Conservation (phyloP, 2,329 filamentous ascomycete species). For the Cyphellophora attinorum region DNA sequence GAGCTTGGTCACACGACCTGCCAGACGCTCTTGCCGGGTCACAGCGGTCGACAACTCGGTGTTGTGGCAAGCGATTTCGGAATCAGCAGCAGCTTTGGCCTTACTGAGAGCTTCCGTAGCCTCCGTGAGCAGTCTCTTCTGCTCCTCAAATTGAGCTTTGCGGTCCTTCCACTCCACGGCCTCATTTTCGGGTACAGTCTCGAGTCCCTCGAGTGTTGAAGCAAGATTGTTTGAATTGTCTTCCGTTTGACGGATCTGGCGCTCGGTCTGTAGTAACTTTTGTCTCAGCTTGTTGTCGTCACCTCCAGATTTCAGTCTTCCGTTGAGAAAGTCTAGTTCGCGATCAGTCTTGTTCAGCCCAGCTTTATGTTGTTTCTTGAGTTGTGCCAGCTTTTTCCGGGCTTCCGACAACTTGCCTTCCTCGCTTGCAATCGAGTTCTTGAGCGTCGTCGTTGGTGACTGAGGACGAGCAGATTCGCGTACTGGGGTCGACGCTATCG, state of each 20-base stretch:
- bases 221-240: conserved; percentile 49
- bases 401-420: conserved; percentile 52
- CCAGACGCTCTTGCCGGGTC: conserved; percentile 49
- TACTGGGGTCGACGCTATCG: conserved; percentile 35
- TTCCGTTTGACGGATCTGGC: conserved; percentile 54
- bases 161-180: conserved; percentile 41
- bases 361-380: conserved; percentile 52
- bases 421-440: conserved; percentile 54
- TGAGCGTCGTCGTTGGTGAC: conserved; percentile 55
- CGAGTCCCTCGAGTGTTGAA: conserved; percentile 44
- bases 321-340: conserved; percentile 50
- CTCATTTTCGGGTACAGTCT: conserved; percentile 49
- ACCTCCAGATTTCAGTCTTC: conserved; percentile 49
- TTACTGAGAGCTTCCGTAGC: conserved; percentile 42
- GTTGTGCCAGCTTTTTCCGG: conserved; percentile 48
- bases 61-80: conserved; percentile 38
- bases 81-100: conserved; percentile 41
- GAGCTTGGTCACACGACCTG: conserved; percentile 46
- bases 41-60: conserved; percentile 30
- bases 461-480: conserved; percentile 53
- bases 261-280: conserved; percentile 51
- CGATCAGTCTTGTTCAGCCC: conserved; percentile 48
- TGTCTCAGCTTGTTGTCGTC: conserved; percentile 55
- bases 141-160: conserved; percentile 45
- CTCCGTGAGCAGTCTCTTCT: conserved; percentile 40